Evolutionary conservation across 768 basidiomycete genomes (phyloP).

Genomic region (Suillus paluster): DNA sequence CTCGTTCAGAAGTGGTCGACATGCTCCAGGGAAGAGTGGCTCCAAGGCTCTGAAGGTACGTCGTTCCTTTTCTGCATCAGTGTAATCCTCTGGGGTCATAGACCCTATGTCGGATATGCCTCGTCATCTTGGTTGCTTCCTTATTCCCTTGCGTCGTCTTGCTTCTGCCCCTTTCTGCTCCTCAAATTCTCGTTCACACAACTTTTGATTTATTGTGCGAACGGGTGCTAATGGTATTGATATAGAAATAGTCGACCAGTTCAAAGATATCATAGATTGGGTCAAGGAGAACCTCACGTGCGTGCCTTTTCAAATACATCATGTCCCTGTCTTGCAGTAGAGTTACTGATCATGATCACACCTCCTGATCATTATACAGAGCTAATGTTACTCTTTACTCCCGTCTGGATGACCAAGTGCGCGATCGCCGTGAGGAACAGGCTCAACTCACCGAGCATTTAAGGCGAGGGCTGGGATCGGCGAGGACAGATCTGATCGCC

Average conservation of each 20-base stretch:
- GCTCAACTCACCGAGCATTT: conserved; percentile 20
- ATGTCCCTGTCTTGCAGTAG: background rate
- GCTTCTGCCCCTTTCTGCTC: conserved; percentile 21
- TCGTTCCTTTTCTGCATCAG: too few relatives aligned
- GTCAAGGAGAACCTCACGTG: conserved; percentile 36
- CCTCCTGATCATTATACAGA: conserved; percentile 15
- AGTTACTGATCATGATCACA: conserved; percentile 14
- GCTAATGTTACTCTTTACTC: conserved; percentile 24
- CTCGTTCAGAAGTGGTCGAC: conserved; percentile 32
- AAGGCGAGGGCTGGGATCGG: conserved; percentile 20
- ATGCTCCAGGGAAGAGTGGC: conserved; percentile 35
- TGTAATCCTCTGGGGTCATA: too few relatives aligned
- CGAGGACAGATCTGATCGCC: conserved; percentile 16
- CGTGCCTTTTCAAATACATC: conserved; percentile 9
- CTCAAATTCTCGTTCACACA: conserved; percentile 22
- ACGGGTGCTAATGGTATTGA: background rate
- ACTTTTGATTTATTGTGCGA: conserved; percentile 15
- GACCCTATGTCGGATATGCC: too few relatives aligned
- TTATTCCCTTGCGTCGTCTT: background rate
- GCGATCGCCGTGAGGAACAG: conserved; percentile 24
- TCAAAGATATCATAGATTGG: conserved; percentile 13
- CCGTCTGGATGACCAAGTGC: conserved; percentile 25
- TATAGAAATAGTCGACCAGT: conserved; percentile 10
- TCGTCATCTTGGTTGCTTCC: too few relatives aligned
- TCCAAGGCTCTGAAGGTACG: conserved; percentile 34